These are phyloP conservation scores for Aureobasidium lini DNA, from an alignment of 2,329 filamentous ascomycete genomes.

Conservation along the genomic window DNA sequence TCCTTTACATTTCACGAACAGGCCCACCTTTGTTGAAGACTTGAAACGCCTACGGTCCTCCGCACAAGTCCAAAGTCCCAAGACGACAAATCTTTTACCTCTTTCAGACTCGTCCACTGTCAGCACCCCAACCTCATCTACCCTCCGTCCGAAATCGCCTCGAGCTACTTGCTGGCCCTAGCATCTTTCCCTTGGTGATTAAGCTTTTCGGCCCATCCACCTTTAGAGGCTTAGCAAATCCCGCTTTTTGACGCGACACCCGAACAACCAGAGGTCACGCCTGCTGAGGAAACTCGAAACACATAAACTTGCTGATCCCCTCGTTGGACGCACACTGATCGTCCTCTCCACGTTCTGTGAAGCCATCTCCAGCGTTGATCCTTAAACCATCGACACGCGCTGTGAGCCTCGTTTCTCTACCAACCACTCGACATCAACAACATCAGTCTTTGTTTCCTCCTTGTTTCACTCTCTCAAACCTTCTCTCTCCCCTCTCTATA, in stretches of 20 bases:
- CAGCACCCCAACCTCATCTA: conserved; percentile 6
- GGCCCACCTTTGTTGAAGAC: conserved; percentile 11
- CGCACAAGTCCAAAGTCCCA: conserved; percentile 4
- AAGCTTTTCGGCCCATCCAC: conserved; percentile 8
- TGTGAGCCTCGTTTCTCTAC: conserved; percentile 2
- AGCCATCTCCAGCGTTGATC: conserved; percentile 23
- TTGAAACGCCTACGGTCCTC: conserved; percentile 11
- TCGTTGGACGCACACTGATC: conserved; percentile 36
- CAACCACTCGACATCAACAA: background rate
- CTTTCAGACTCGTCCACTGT: conserved; percentile 6
- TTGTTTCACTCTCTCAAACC: background rate
- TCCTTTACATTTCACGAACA: conserved; percentile 8
- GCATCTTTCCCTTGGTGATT: background rate
- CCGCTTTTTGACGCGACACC: conserved; percentile 3
- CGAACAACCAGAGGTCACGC: background rate
- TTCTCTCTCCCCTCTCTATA: conserved; percentile 18
- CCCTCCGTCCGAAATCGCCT: conserved; percentile 12
- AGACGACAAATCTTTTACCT: conserved; percentile 5
- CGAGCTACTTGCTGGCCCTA: conserved; percentile 4
- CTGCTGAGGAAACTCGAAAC: conserved; percentile 16
- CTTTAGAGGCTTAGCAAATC: conserved; percentile 7
- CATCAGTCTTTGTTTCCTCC: background rate
- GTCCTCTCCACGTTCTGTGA: conserved; percentile 41
- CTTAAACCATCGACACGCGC: conserved; percentile 11
- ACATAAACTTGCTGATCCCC: conserved; percentile 44